Base-by-base conservation (phyloP, 2,329 filamentous ascomycete species). In the Venturia effusa region DNA sequence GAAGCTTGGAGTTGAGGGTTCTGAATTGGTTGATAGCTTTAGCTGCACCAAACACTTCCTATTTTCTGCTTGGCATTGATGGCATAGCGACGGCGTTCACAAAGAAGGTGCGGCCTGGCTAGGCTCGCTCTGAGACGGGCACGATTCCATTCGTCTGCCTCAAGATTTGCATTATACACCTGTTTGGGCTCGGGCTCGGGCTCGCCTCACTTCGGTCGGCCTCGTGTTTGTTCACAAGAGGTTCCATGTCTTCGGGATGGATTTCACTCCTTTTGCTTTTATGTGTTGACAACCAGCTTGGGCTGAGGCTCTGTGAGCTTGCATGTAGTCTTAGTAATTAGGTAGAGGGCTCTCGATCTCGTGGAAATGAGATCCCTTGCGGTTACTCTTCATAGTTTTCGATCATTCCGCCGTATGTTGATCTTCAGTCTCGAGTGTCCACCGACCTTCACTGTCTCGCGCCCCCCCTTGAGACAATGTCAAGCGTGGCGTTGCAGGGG, bases 271-370 rank as follows among this genome's bases (percentile, higher is more conserved):
- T 15, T 27, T 11, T 8, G 24, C 30, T n/a, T 34, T 57, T 34
- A 15, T 39, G 15, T 57, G 34, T 57, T 34, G 10, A 17, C 34
- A 57, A 57, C 51, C 51, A 57, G 51, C 51, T 57, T 57, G 51
- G 34, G 51, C 51, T 57, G 51, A 57, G 51, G 51, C 59, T 61
- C 59, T 19, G 34, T 61, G 59, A 61, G 51, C 51, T 57, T 57
- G 30, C 51, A 34, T 57, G 51, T 57, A 57, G 4, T n/a, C 34
- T n/a, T 57, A 57, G 15, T 34, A 7, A 57, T 34, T 32, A 30
- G n/a, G 27, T 34, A n/a, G n/a, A 7, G 34, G 15, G 51, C 51
- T n/a, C 30, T 34, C 17, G 13, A n/a, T 10, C 5, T 5, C 32
- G 30, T 8, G 48, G 17, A 55, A 55, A 55, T 55, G 48, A 32